Base-by-base conservation (phyloP, 2,329 filamentous ascomycete species). In the Trichoderma oligosporum region DNA sequence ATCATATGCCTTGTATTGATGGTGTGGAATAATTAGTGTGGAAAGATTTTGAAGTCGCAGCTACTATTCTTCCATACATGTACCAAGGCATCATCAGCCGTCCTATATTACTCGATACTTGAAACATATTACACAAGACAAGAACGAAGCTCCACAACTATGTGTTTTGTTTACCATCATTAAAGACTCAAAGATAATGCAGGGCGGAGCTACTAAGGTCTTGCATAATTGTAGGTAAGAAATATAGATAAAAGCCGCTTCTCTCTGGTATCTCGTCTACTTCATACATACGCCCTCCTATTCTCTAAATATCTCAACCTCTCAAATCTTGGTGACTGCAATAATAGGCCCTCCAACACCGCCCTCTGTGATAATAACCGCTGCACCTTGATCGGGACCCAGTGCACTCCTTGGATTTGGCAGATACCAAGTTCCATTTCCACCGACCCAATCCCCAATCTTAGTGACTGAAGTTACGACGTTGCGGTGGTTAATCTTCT, bases 401-500 rank as follows among this genome's bases (percentile, higher is more conserved):
- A 54, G 25, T 7, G 38, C 20, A n/a, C 51, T 45, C 36, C 51
- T 35, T 11, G 51, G 38, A 9, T 38, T 27, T 16, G 51, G 51
- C 22, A 54, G 39, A 54, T 9, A 20, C 51, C 51, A 54, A 27
- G 38, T 54, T 27, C 20, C 51, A 6, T 54, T 54, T 6, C 51
- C 51, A 7, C 51, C 51, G n/a, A 36, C 11, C 51, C 51, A 54
- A 4, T 54, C 51, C 0, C 51, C 51, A 54, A 54, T 54, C 39
- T 54, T 54, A 20, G 51, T 54, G 9, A 54, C 39, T 2, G 51
- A 54, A 1, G 41, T 44, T 4, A 54, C 51, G 22, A 54, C 20
- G 16, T 54, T 54, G 39, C 51, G 51, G 51, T 54, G 51, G 29
- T 44, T 44, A 18, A 54, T 54, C 51, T 54, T 54, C 51, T 54